Evolutionary conservation across 805 yeast species (phyloP), one percentile per base, ranked within the genome.

Genomic region (Komagataella ulmi): DNA sequence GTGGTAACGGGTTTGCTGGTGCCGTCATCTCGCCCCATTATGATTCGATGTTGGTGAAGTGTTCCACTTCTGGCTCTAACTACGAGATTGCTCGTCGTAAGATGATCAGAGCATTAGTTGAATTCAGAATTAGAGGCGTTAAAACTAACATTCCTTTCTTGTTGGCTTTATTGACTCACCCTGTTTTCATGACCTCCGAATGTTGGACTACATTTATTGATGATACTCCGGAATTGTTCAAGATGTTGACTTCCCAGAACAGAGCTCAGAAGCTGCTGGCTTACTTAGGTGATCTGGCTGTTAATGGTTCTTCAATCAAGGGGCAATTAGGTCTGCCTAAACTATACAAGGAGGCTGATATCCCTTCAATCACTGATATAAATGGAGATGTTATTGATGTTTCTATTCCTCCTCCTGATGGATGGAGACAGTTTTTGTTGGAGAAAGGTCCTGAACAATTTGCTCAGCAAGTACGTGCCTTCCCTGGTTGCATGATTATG

Each of bases 161-260:
- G 69, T 76, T 93, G 62, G 93, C 98, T 14, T 69, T 93, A 56
- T 76, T 93, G 64, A 93, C 97, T 55, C 83, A 93, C 68, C 91
- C 85, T 52, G 86, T 90, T 19, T 91, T 91, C 63, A 83, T 88
- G 61, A 64, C 68, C 49, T 96, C 97, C 64, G 75, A 79, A 58
- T 93, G 97, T 73, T 91, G 99, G 99, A 91, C 99, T 53, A 91
- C 99, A 21, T 91, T 91, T 63, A 93, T 91, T 63, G 99, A 91
- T 67, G 99, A 93, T 69, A 91, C 99, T 52, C 99, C 99, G 51
- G 80, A 88, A 52, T 76, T 93, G 65, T 93, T 93, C 78, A 89
- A 88, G 66, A 86, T 95, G 93, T 86, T 90, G 65, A 73, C 84
- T 21, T 91, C 97, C 52, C 93, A 88, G 71, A 93, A 93, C 79